phyloP scores from a whole-genome alignment of 345 rosid species.

The Eucalyptus victrix region DNA sequence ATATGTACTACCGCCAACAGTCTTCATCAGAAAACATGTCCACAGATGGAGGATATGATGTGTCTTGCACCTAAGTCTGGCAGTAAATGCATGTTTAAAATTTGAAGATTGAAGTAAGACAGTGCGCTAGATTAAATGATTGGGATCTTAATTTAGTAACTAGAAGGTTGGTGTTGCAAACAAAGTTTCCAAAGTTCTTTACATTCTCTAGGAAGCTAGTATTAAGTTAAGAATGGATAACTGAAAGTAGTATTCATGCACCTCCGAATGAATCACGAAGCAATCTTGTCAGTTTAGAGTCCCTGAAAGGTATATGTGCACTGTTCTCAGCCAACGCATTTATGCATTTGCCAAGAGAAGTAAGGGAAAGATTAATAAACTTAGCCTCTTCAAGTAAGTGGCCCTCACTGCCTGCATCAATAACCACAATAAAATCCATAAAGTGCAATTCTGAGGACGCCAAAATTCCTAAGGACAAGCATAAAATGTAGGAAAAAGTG shows the following conservation, averaged over 20 bases:
- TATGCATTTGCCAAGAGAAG: slow-evolving; percentile 91
- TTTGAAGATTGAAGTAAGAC: neutral
- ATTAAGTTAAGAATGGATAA: neutral
- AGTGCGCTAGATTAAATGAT: neutral
- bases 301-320: slow-evolving; percentile 90
- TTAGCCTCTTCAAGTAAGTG: slow-evolving; percentile 89
- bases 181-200: neutral
- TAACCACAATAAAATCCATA: neutral
- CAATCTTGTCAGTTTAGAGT: slow-evolving; percentile 88
- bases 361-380: slow-evolving; percentile 85
- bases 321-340: slow-evolving; percentile 95
- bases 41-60: neutral
- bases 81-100: neutral
- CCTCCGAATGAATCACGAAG: slow-evolving; percentile 98
- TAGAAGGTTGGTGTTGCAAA: neutral
- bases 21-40: neutral
- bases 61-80: neutral
- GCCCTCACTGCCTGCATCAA: slow-evolving; percentile 70
- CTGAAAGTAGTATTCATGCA: slow-evolving; percentile 4
- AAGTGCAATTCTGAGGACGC: neutral
- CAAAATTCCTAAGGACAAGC: neutral
- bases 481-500: neutral
- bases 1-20: neutral
- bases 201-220: neutral
- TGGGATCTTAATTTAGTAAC: neutral